These are phyloP conservation scores for Trametes maxima DNA, from an alignment of 768 basidiomycete genomes.

Conservation along the genomic window DNA sequence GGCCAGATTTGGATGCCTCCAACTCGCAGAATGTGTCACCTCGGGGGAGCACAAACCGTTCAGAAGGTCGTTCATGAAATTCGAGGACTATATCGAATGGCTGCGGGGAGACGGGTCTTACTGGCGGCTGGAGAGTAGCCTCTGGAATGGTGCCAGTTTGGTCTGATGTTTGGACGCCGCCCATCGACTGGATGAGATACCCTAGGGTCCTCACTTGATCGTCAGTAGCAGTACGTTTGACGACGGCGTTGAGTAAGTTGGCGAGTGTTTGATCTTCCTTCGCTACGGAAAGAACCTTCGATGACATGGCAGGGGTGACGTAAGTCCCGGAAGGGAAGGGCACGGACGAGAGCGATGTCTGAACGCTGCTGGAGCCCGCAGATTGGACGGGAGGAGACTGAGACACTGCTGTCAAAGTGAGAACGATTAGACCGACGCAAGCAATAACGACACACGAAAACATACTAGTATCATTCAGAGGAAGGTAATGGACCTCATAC, in stretches of 20 bases:
- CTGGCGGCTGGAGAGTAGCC: neutral
- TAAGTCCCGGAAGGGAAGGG: constrained; percentile 40
- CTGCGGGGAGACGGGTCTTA: constrained; percentile 39
- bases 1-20: constrained; percentile 12
- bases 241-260: constrained; percentile 65
- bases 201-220: constrained; percentile 71
- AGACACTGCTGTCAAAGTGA: neutral
- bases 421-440: neutral
- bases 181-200: constrained; percentile 70
- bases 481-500: constrained; percentile 73
- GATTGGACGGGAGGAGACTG: constrained; percentile 20
- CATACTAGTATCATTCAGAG: neutral
- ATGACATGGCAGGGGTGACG: constrained; percentile 59
- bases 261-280: constrained; percentile 68
- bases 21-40: constrained; percentile 54
- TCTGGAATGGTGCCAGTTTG: neutral
- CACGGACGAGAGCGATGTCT: constrained; percentile 48
- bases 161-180: constrained; percentile 32
- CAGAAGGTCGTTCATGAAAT: constrained; percentile 61
- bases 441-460: neutral
- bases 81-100: constrained; percentile 77
- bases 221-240: constrained; percentile 58
- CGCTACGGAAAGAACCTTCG: constrained; percentile 68
- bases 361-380: constrained; percentile 31
- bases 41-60: constrained; percentile 72